phyloP scores from a whole-genome alignment of 2,329 filamentous ascomycete genomes.

The Trichophaea hybrida region DNA sequence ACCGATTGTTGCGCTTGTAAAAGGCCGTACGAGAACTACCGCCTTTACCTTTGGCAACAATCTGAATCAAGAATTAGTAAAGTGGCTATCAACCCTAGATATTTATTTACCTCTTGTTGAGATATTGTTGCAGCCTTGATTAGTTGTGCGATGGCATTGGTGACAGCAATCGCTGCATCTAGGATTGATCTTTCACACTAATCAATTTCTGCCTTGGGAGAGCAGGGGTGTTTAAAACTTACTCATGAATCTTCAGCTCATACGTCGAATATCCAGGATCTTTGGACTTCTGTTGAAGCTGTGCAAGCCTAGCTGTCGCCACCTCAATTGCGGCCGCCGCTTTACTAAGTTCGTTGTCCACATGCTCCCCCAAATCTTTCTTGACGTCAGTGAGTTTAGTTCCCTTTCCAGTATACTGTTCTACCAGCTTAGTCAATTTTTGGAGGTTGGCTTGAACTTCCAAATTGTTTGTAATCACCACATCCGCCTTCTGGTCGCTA shows the following conservation, averaged over 20 bases:
- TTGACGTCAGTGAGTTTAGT: conserved; percentile 61
- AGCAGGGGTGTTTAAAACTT: conserved; percentile 9
- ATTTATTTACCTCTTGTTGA: conserved; percentile 52
- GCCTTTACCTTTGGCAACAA: conserved; percentile 82
- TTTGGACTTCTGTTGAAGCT: conserved; percentile 89
- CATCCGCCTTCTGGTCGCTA: conserved; percentile 81
- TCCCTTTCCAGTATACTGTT: conserved; percentile 78
- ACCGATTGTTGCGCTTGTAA: conserved; percentile 99
- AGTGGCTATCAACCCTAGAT: background rate
- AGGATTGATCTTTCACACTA: conserved; percentile 49
- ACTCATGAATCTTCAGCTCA: conserved; percentile 84
- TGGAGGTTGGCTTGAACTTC: conserved; percentile 92
- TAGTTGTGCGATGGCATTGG: conserved; percentile 79
- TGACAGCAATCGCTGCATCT: conserved; percentile 83
- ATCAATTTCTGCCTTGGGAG: background rate
- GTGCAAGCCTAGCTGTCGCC: conserved; percentile 73
- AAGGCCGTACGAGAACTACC: conserved; percentile 80
- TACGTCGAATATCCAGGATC: conserved; percentile 86
- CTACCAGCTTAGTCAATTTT: conserved; percentile 81
- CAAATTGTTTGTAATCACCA: conserved; percentile 94
- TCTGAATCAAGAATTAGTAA: conserved; percentile 32
- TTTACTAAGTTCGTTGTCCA: conserved; percentile 81
- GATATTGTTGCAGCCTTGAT: conserved; percentile 90
- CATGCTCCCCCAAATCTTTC: conserved; percentile 82
- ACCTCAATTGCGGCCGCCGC: conserved; percentile 91